Evolutionary conservation across 192 early-diverging fungal species (phyloP), one percentile per base, ranked within the genome.

Genomic region (Entomortierella lignicola): DNA sequence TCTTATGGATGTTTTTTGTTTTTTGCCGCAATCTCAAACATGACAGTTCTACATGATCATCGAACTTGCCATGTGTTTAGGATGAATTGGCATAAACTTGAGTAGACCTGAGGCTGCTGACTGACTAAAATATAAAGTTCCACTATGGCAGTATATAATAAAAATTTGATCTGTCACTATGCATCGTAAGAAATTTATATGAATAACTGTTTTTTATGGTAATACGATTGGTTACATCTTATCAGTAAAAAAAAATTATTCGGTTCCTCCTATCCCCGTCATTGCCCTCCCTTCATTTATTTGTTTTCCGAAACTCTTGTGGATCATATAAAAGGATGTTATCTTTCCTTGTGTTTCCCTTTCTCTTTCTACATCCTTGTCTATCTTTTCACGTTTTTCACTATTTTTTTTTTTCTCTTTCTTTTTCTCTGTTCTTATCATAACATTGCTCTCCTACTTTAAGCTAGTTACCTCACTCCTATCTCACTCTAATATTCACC

Each of bases 341-440:
- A 79, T 79, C 75, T 79, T 79, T 79, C 66, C 75, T 64, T 79
- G 75, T 79, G 75, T 70, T 79, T 79, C 75, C 30, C 26, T 32
- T 30, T 23, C 31, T 67, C 23, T 34, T n/a, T 75, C 50, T 42
- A 12, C 26, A 29, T 42, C 42, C 27, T 32, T 50, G 12, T 20
- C 32, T 66, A 63, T 67, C 64, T 74, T 62, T 66, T 61, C 64
- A 61, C 52, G 64, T 74, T 74, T 42, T 47, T 25, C 2, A 18
- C 50, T 17, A 43, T 31, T 62, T 34, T 20, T 34, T 56, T 8
- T 11, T 37, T 25, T 11, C 37, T 39, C 7, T 34, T 52, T 13
- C 58, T 39, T 21, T 54, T 47, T 20, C 42, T 37, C 34, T 37
- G 34, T 37, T 7, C 10, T 37, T 37, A n/a, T n/a, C n/a, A n/a